Conservation (phyloP, 768 basidiomycete genomes). For the Tylopilus felleus region DNA sequence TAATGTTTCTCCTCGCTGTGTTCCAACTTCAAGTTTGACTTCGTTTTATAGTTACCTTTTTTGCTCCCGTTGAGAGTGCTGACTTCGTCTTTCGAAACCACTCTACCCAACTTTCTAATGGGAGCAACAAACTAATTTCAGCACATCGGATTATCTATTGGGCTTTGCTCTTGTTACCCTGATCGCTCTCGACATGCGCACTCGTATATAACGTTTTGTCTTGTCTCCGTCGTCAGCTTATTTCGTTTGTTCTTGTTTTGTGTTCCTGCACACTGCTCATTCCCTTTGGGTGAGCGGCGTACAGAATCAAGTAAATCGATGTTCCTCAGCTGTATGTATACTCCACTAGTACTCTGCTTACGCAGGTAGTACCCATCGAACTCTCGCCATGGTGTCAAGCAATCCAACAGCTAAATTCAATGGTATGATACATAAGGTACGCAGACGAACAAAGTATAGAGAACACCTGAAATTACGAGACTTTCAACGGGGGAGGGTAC, state of each 20-base stretch:
- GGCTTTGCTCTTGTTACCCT: conserved; percentile 34
- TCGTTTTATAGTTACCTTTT: conserved; percentile 24
- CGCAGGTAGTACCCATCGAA: conserved; percentile 1
- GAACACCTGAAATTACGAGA: too few relatives aligned
- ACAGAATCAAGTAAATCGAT: conserved; percentile 11
- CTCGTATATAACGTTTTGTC: conserved; percentile 35
- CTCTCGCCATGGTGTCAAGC: neutral
- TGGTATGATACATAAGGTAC: conserved; percentile 17
- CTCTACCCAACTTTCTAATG: conserved; percentile 14
- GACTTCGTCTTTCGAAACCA: conserved; percentile 16
- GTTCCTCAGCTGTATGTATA: conserved; percentile 14
- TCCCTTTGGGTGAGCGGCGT: conserved; percentile 4
- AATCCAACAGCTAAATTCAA: conserved; percentile 1
- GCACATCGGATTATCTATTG: conserved; percentile 32
- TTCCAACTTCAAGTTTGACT: conserved; percentile 6
- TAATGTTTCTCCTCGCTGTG: conserved; percentile 13
- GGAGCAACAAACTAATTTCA: conserved; percentile 28
- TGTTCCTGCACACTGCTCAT: conserved; percentile 11
- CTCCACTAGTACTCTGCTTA: neutral
- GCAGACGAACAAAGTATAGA: neutral
- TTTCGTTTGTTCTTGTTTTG: conserved; percentile 33
- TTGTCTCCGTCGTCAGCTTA: conserved; percentile 25
- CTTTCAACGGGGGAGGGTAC: too few relatives aligned
- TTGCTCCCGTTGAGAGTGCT: conserved; percentile 13
- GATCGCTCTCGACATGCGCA: conserved; percentile 38